Base-by-base conservation (phyloP, 2,329 filamentous ascomycete genomes). In the Lecanicillium sp. region DNA sequence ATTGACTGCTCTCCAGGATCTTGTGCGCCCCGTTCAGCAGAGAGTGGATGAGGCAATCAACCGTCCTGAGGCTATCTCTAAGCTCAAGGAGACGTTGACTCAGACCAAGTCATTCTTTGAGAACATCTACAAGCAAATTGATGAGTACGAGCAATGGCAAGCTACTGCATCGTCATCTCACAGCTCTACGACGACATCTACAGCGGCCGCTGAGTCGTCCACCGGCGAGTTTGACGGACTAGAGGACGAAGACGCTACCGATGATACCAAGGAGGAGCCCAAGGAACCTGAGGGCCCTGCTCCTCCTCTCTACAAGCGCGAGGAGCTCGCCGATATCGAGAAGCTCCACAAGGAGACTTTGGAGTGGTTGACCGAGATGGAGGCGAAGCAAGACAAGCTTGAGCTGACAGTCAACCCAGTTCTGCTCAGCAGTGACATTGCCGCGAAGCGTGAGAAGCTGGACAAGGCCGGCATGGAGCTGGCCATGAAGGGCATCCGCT, bases 21-120 rank as follows among this genome's bases (percentile, higher is more conserved):
- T 96, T 33, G 84, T 89, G 37, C 68, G 77, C 22, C 90, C 89
- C 2, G 79, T 95, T 18, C 72, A 87, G 49, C 79, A 74, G 54
- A 78, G 92, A 43, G 79, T 81, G 34, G 72, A 81, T 13, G 90
- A 98, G 59, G 71, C 77, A 3, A 64, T 68, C 11, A 74, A 78
- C 56, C 79, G 90, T 19, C 88, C 88, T 1, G 77, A 77, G 41
- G 71, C 83, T 18, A 57, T 96, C 36, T 67, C 79, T 37, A 59
- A 67, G 5, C 66, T 97, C 25, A 74, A 84, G 57, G 76, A 81
- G 4, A 72, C 79, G n/a, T 66, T 97, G 33, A 72, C 80, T 41
- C 76, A 81, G 55, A 81, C 86, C 3, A 73, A 79, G 43, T 72
- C 74, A n/a, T 79, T 94, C 49, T 68, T 88, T 29, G 68, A 73